Conservation (phyloP, 805 yeast genomes). For the Debaryomyces castellii region DNA sequence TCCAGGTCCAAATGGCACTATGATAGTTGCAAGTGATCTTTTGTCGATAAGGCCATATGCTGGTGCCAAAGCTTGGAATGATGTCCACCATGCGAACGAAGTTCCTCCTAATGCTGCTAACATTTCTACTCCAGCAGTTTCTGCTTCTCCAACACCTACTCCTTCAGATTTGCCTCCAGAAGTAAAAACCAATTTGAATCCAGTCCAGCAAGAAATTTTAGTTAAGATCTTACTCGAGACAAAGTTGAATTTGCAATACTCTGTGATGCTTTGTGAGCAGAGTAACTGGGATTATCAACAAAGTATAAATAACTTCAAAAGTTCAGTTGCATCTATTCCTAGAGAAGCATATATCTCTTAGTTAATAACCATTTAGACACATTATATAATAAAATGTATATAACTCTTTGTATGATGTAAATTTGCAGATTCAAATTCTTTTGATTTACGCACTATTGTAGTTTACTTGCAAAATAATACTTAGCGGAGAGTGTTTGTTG, state of each 20-base stretch:
- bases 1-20: constrained; percentile 62
- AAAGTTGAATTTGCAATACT: constrained; percentile 73
- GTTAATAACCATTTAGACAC: neutral
- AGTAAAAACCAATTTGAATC: constrained; percentile 48
- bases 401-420: too few species aligned
- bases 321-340: constrained; percentile 54
- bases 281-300: constrained; percentile 77
- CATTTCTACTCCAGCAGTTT: constrained; percentile 6
- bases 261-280: constrained; percentile 81
- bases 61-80: constrained; percentile 57
- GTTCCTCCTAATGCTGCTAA: neutral
- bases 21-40: constrained; percentile 86
- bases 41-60: constrained; percentile 64
- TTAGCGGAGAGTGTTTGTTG: neutral
- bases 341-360: constrained; percentile 33
- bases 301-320: constrained; percentile 70
- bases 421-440: too few species aligned
- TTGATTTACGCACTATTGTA: neutral
- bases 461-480: neutral
- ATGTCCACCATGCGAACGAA: constrained; percentile 7
- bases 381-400: neutral
- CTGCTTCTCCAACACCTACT: constrained; percentile 10
- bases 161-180: constrained; percentile 55
- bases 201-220: constrained; percentile 62
- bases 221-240: constrained; percentile 70